Conservation (phyloP, 441 rosid genomes). For the Aquilaria agallochum region DNA sequence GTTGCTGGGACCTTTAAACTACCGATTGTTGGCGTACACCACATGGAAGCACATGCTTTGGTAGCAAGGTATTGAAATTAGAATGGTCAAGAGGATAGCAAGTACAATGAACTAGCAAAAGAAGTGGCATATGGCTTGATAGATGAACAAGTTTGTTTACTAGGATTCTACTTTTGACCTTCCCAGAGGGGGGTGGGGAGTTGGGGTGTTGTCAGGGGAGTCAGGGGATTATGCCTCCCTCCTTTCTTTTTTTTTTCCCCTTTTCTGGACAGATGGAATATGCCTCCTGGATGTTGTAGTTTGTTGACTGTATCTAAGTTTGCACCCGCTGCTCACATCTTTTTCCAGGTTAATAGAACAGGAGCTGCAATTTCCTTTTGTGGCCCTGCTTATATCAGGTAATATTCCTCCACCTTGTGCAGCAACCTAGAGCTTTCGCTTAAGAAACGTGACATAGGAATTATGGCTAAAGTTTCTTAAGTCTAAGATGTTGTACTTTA, state of each 20-base stretch:
- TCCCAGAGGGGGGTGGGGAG: not conserved
- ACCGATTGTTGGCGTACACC: constrained; percentile 82
- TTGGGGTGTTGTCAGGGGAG: no score
- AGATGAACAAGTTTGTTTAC: constrained; percentile 2
- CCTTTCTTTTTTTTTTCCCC: not conserved
- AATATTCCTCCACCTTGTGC: constrained; percentile 5
- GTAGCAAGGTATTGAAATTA: constrained; percentile 65
- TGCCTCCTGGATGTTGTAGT: not conserved
- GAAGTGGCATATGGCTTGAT: not conserved
- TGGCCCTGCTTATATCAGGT: constrained; percentile 96
- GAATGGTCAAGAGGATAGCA: constrained; percentile 2
- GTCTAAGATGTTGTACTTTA: no score
- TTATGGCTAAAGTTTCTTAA: no score
- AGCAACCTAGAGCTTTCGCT: no score
- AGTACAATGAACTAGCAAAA: constrained; percentile 1
- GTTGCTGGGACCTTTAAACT: constrained; percentile 67
- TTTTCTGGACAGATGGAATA: not conserved
- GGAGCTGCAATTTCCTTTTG: constrained; percentile 85
- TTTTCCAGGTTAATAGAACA: constrained; percentile 55
- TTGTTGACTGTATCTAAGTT: not conserved
- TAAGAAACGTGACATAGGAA: no score
- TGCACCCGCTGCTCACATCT: constrained; percentile 7
- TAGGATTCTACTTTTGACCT: not conserved
- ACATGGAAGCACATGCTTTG: constrained; percentile 98
- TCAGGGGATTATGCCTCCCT: no score